A percentile compares a stretch with the other conserved stretches of the same genome.
phyloP scores from a whole-genome alignment of 371 early-diverging fungal species.

The Mortierella sp. region DNA sequence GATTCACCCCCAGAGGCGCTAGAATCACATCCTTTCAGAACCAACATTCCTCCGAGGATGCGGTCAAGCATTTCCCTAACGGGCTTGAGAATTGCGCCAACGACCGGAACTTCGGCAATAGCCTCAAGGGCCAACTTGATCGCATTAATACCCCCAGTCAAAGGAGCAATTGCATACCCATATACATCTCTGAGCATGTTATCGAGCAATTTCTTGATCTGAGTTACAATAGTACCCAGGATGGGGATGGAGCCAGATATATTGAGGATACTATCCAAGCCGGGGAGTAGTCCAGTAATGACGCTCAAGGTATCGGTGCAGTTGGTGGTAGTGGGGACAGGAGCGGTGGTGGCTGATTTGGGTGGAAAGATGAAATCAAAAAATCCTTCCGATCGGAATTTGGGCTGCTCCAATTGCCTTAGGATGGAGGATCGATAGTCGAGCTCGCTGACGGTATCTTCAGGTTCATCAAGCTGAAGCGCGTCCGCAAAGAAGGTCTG shows the following conservation, averaged over 20 bases:
- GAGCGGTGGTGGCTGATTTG: background rate
- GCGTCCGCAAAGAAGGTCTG: slow-evolving; percentile 5
- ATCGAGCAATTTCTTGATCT: no score
- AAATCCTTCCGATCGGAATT: background rate
- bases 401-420: background rate
- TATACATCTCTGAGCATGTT: no score
- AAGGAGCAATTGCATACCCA: no score
- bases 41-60: background rate
- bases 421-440: slow-evolving; percentile 12
- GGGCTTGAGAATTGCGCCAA: background rate
- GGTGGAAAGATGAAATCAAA: background rate
- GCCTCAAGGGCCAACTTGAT: background rate
- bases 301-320: no score
- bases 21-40: background rate
- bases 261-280: no score
- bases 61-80: background rate
- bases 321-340: background rate
- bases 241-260: no score
- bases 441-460: slow-evolving; percentile 18
- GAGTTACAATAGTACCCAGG: no score
- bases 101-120: background rate
- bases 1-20: background rate
- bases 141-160: background rate
- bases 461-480: slow-evolving; percentile 9
- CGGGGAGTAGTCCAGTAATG: no score